Percentiles rank a stretch among this genome's conserved stretches.
Evolutionary conservation across 2,329 filamentous ascomycete genomes (phyloP).

Genomic region (Penicillium frequentans): DNA sequence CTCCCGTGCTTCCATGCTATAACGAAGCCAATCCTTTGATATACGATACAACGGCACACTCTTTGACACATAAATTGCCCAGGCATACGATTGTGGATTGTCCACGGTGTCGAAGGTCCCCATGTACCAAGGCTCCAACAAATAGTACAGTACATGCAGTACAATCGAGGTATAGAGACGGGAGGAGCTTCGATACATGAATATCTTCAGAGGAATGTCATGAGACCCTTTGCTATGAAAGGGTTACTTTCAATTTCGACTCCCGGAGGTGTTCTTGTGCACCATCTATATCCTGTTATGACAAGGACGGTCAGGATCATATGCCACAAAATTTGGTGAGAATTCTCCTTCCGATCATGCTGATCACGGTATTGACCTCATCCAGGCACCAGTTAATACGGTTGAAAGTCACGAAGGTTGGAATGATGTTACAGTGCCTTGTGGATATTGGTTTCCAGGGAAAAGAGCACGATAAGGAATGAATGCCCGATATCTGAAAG

Average conservation of each 20-base stretch:
- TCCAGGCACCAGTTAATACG: not conserved
- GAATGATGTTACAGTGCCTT: not conserved
- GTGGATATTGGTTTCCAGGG: not conserved
- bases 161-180: not conserved
- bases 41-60: slow-evolving; percentile 17
- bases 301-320: not conserved
- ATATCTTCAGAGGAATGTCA: not conserved
- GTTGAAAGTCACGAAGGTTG: not conserved
- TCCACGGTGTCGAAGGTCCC: slow-evolving; percentile 15
- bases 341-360: not conserved
- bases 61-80: slow-evolving; percentile 24
- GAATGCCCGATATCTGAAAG: not conserved
- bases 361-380: not conserved
- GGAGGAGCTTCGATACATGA: not conserved
- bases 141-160: not conserved
- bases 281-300: not conserved
- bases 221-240: not conserved
- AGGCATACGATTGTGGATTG: slow-evolving; percentile 17
- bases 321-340: not conserved
- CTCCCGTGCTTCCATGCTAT: slow-evolving; percentile 15
- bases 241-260: not conserved
- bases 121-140: not conserved
- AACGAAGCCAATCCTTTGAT: slow-evolving; percentile 24
- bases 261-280: not conserved
- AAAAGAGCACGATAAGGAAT: not conserved